Percentiles rank a stretch among this genome's conserved stretches.
Evolutionary conservation across 345 rosid genomes (phyloP).

Genomic region (Brassica carinata): DNA sequence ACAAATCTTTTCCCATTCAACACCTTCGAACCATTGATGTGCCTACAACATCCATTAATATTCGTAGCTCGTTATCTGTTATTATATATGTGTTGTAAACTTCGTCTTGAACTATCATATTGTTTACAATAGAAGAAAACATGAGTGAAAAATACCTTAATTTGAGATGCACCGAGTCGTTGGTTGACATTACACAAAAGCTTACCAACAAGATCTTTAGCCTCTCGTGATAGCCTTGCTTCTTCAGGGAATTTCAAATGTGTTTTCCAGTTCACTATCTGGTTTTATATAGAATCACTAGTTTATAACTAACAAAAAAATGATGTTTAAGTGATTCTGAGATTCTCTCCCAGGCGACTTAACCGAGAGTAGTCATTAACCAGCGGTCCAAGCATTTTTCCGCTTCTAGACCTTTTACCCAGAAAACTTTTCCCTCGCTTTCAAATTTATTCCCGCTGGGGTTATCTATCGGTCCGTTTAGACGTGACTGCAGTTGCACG

Average conservation of each 20-base stretch:
- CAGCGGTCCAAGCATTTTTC: too few species aligned
- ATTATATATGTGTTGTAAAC: neutral
- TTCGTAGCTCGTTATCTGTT: neutral
- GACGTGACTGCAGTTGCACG: too few species aligned
- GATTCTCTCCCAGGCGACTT: too few species aligned
- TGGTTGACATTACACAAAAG: slow-evolving; percentile 83
- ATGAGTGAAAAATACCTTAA: slow-evolving; percentile 59
- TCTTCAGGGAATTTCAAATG: slow-evolving; percentile 97
- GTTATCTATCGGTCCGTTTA: too few species aligned
- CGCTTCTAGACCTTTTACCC: too few species aligned
- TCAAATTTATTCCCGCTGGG: too few species aligned
- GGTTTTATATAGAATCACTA: slow-evolving; percentile 9
- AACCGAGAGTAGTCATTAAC: too few species aligned
- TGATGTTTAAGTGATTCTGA: too few species aligned
- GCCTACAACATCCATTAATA: slow-evolving; percentile 48
- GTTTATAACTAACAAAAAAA: neutral
- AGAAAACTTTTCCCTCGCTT: too few species aligned
- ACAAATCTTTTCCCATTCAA: slow-evolving; percentile 81
- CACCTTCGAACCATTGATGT: slow-evolving; percentile 79
- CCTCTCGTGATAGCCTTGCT: slow-evolving; percentile 71
- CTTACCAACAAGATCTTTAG: slow-evolving; percentile 72
- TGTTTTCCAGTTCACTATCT: slow-evolving; percentile 95
- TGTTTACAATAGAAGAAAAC: neutral
- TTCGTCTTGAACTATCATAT: neutral
- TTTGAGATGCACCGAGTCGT: slow-evolving; percentile 82